phyloP scores from a whole-genome alignment of 192 early-diverging fungal species.

The Coemansia asiatica region DNA sequence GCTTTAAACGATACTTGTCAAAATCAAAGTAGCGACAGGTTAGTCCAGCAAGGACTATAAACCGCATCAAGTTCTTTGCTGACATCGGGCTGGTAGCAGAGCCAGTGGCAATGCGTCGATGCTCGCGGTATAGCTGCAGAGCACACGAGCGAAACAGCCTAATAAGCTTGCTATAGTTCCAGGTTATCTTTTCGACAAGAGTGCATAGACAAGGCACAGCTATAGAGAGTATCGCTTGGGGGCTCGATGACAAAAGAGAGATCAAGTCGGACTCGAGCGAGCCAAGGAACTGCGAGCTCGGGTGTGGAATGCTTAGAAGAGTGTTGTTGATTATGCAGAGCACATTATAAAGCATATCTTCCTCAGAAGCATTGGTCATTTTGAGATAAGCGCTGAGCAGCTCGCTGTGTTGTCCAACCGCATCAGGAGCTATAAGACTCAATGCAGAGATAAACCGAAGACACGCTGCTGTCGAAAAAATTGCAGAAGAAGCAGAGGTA shows the following conservation, averaged over 20 bases:
- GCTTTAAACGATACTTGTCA: slow-evolving; percentile 56
- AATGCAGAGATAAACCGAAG: slow-evolving; percentile 57
- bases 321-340: slow-evolving; percentile 58
- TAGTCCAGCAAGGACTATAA: slow-evolving; percentile 73
- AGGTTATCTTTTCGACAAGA: slow-evolving; percentile 63
- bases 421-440: slow-evolving; percentile 57
- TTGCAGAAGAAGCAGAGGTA: not conserved
- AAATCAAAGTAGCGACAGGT: slow-evolving; percentile 80
- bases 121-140: slow-evolving; percentile 58
- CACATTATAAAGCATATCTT: slow-evolving; percentile 57
- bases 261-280: slow-evolving; percentile 65
- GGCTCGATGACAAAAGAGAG: slow-evolving; percentile 57
- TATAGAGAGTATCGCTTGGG: slow-evolving; percentile 61
- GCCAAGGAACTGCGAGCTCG: slow-evolving; percentile 57
- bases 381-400: slow-evolving; percentile 59
- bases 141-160: slow-evolving; percentile 57
- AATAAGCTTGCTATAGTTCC: slow-evolving; percentile 53
- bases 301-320: slow-evolving; percentile 48
- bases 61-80: slow-evolving; percentile 58
- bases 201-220: slow-evolving; percentile 74
- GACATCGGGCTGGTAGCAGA: slow-evolving; percentile 21
- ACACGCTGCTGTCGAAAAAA: slow-evolving; percentile 34
- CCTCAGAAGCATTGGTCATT: slow-evolving; percentile 44
- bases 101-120: slow-evolving; percentile 33
- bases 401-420: slow-evolving; percentile 57